Conservation (phyloP, 2,329 filamentous ascomycete species). For the Sporothrix mexicana region DNA sequence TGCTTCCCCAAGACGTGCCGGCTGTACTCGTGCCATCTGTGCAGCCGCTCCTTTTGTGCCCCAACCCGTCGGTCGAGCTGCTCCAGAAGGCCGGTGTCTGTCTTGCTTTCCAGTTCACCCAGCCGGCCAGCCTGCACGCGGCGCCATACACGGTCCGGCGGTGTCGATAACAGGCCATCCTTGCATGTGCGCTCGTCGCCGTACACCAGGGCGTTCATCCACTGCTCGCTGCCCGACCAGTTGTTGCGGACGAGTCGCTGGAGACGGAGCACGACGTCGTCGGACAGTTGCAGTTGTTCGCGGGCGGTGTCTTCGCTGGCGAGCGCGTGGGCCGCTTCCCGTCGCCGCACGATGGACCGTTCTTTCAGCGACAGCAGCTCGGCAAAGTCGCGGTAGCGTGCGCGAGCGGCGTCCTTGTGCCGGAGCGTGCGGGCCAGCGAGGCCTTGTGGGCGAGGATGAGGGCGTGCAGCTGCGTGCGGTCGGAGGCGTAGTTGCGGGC, state of each 20-base stretch:
- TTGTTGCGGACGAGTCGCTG: conserved; percentile 69
- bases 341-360: conserved; percentile 59
- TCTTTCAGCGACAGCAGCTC: conserved; percentile 69
- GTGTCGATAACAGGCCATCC: conserved; percentile 68
- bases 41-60: conserved; percentile 70
- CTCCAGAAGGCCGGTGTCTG: conserved; percentile 62
- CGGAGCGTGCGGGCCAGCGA: conserved; percentile 66
- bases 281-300: conserved; percentile 45
- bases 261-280: conserved; percentile 56
- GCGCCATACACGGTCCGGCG: conserved; percentile 75
- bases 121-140: conserved; percentile 66
- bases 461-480: conserved; percentile 62
- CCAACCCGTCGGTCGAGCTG: conserved; percentile 73
- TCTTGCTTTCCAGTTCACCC: conserved; percentile 59
- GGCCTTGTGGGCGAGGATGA: conserved; percentile 75
- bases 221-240: conserved; percentile 78
- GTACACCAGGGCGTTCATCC: conserved; percentile 72
- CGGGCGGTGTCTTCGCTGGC: conserved; percentile 37
- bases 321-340: conserved; percentile 52
- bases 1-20: conserved; percentile 51
- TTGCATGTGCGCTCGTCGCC: conserved; percentile 61
- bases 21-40: conserved; percentile 75
- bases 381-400: conserved; percentile 67
- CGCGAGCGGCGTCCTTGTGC: conserved; percentile 64
- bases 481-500: conserved; percentile 62